Conservation (phyloP, 192 early-diverging fungal genomes). For the Linnemannia exigua region DNA sequence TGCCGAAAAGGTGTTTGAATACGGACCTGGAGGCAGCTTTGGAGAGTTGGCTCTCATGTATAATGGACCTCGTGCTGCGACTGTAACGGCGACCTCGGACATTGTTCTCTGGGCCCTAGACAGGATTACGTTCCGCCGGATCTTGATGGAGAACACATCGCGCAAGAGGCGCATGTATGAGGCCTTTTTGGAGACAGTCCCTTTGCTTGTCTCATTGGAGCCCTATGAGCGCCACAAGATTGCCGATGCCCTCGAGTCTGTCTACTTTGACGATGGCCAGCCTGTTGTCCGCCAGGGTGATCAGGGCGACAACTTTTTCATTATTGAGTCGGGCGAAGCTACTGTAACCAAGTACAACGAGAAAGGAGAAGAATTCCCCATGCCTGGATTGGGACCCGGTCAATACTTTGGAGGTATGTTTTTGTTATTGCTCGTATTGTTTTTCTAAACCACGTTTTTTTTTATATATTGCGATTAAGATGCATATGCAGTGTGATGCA, state of each 20-base stretch:
- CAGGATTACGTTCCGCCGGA: conserved; percentile 95
- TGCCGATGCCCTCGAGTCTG: conserved; percentile 95
- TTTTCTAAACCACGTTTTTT: conserved; percentile 6
- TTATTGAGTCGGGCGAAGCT: conserved; percentile 95
- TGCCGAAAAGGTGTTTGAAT: conserved; percentile 82
- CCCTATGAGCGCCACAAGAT: conserved; percentile 99
- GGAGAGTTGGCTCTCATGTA: conserved; percentile 99
- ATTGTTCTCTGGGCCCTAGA: conserved; percentile 97
- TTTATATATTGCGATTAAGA: background rate
- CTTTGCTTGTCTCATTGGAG: conserved; percentile 91
- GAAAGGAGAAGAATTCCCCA: conserved; percentile 82
- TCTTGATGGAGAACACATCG: conserved; percentile 98
- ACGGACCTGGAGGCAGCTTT: conserved; percentile 92
- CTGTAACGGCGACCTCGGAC: conserved; percentile 87
- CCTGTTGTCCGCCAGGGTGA: conserved; percentile 94
- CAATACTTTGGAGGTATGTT: conserved; percentile 95
- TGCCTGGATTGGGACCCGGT: conserved; percentile 82
- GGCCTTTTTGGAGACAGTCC: conserved; percentile 93
- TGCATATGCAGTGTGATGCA: conserved; percentile 7
- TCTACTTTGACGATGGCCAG: conserved; percentile 88
- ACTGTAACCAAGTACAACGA: conserved; percentile 84
- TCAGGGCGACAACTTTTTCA: conserved; percentile 93
- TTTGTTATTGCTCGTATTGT: no score
- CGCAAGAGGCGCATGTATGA: conserved; percentile 98
- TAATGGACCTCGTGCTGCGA: conserved; percentile 98